Evolutionary conservation across 306 rosid genomes (phyloP).

Genomic region (Argentina anserina): DNA sequence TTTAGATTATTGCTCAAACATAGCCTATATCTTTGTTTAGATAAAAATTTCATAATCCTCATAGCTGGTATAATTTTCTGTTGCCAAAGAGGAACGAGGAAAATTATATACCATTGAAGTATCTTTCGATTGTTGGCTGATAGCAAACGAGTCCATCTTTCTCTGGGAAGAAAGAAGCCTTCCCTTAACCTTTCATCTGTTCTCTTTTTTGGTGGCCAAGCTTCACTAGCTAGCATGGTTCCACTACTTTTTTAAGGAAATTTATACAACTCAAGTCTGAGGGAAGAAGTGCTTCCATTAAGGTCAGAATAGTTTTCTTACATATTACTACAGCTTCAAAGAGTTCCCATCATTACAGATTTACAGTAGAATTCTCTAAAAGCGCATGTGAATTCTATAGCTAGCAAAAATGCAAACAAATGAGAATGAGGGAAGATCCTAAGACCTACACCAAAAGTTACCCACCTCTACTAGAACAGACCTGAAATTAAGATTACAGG

Average conservation of each 20-base stretch:
- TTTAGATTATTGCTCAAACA: background rate
- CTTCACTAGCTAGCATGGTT: background rate
- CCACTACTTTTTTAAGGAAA: background rate
- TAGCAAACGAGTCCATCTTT: background rate
- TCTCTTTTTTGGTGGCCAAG: background rate
- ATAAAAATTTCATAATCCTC: background rate
- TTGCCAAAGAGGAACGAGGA: background rate
- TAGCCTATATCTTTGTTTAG: background rate
- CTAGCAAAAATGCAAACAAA: constrained; percentile 41
- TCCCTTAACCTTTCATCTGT: no score
- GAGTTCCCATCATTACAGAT: constrained; percentile 4
- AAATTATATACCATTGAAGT: background rate
- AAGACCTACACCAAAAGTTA: constrained; percentile 39
- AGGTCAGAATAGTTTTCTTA: constrained; percentile 11
- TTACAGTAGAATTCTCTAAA: constrained; percentile 11
- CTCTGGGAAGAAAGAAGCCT: background rate
- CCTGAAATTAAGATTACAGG: constrained; percentile 15
- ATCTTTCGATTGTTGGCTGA: background rate
- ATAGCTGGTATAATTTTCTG: background rate
- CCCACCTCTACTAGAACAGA: constrained; percentile 32
- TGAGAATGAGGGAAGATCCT: constrained; percentile 38
- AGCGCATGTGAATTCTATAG: constrained; percentile 30
- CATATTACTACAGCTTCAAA: constrained; percentile 3
- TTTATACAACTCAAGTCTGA: background rate
- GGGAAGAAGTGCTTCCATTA: constrained; percentile 12